These are phyloP conservation scores for Sistotremastrum niveocremeum DNA, from an alignment of 768 basidiomycete genomes.

Conservation along the genomic window DNA sequence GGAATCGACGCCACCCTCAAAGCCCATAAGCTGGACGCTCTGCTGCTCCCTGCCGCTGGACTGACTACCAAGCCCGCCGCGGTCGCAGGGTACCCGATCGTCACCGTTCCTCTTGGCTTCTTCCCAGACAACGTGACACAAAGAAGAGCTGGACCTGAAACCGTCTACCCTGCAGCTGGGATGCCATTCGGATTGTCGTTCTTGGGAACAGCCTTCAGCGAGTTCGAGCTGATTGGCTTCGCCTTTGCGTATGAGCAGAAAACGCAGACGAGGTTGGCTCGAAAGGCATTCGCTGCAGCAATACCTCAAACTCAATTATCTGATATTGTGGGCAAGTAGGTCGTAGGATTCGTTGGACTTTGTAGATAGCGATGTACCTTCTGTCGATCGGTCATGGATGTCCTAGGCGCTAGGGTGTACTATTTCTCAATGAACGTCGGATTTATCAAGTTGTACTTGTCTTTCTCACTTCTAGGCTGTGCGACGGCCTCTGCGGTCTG, in stretches of 20 bases:
- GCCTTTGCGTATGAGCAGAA: constrained; percentile 42
- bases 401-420: no score
- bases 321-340: constrained; percentile 17
- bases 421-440: no score
- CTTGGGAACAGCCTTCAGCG: constrained; percentile 31
- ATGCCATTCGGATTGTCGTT: constrained; percentile 30
- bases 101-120: constrained; percentile 29
- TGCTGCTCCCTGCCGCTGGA: constrained; percentile 6
- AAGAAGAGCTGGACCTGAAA: constrained; percentile 20
- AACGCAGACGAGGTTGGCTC: constrained; percentile 36
- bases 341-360: no score
- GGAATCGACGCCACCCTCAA: constrained; percentile 9
- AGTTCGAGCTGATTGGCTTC: constrained; percentile 26
- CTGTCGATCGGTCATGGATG: no score
- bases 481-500: no score
- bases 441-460: no score
- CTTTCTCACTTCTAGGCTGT: no score
- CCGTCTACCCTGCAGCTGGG: constrained; percentile 23
- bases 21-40: constrained; percentile 7
- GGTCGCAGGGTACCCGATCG: constrained; percentile 24
- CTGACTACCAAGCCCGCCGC: constrained; percentile 11
- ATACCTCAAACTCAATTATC: constrained; percentile 40
- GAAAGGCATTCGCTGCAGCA: constrained; percentile 36
- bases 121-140: constrained; percentile 17
- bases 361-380: no score